phyloP scores from a whole-genome alignment of 352 stramenopile species.

The Phytopythium boreale region DNA sequence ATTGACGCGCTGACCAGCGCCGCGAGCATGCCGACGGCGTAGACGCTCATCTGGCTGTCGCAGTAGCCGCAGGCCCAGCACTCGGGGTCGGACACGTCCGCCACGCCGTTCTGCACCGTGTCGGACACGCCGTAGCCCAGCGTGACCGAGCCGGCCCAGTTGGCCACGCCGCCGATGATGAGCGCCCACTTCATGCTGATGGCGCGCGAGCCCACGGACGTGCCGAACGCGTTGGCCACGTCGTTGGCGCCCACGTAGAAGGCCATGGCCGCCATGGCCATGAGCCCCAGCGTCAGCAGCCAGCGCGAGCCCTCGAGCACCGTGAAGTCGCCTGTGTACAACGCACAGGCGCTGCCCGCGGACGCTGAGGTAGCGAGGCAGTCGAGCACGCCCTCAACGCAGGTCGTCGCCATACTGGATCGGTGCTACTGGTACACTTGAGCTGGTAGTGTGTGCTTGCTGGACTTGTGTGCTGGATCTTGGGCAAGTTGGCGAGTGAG shows the following conservation, averaged over 20 bases:
- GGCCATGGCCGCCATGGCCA: slow-evolving; percentile 21
- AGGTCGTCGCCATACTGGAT: slow-evolving; percentile 10
- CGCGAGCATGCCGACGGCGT: slow-evolving; percentile 63
- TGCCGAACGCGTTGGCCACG: slow-evolving; percentile 87
- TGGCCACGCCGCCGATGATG: slow-evolving; percentile 65
- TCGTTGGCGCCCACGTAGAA: slow-evolving; percentile 74
- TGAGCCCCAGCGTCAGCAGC: slow-evolving; percentile 12
- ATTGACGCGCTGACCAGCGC: slow-evolving; percentile 37
- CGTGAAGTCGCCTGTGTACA: slow-evolving; percentile 18
- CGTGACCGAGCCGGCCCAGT: slow-evolving; percentile 73
- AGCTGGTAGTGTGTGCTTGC: neutral
- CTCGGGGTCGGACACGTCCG: slow-evolving; percentile 14
- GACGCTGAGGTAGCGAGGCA: neutral
- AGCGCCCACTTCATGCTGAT: slow-evolving; percentile 69
- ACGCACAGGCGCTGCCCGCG: slow-evolving; percentile 9
- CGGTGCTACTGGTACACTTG: neutral
- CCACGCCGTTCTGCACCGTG: slow-evolving; percentile 62
- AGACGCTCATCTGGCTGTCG: slow-evolving; percentile 50
- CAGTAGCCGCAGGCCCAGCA: slow-evolving; percentile 34
- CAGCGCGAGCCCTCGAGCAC: slow-evolving; percentile 13
- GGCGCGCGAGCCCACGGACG: slow-evolving; percentile 67
- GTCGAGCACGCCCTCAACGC: slow-evolving; percentile 14
- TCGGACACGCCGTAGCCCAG: slow-evolving; percentile 69
- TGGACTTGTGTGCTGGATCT: neutral
- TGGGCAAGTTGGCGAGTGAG: slow-evolving; percentile 5